phyloP scores from a whole-genome alignment of 2,329 filamentous ascomycete species.

The Lomentospora prolificans region DNA sequence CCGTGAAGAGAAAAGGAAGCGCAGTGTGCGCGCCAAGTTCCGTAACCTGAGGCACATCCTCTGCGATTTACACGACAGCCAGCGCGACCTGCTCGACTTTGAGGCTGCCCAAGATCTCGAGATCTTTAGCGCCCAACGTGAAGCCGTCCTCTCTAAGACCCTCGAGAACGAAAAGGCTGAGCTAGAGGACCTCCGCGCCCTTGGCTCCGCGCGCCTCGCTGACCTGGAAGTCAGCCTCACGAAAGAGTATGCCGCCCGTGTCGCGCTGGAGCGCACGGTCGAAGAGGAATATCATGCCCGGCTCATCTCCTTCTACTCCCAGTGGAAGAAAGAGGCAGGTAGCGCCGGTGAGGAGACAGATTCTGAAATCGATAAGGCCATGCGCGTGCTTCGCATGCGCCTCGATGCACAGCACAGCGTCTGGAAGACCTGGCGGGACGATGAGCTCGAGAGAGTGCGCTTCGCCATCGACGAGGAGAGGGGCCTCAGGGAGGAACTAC shows the following conservation, averaged over 20 bases:
- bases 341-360: conserved; percentile 24
- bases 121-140: conserved; percentile 16
- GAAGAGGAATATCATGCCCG: conserved; percentile 33
- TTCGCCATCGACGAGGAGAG: conserved; percentile 17
- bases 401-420: conserved; percentile 30
- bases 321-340: conserved; percentile 15
- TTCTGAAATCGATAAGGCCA: conserved; percentile 20
- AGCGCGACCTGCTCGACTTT: conserved; percentile 26
- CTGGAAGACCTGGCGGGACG: conserved; percentile 31
- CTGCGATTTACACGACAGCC: conserved; percentile 29
- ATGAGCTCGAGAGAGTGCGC: conserved; percentile 26
- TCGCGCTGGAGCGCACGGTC: conserved; percentile 28
- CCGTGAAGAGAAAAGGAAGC: conserved; percentile 24
- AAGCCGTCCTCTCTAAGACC: conserved; percentile 19
- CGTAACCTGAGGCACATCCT: conserved; percentile 25
- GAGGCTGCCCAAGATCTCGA: conserved; percentile 27
- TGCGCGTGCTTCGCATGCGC: conserved; percentile 24
- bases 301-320: conserved; percentile 17
- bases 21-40: conserved; percentile 26
- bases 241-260: conserved; percentile 30
- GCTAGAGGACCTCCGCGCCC: conserved; percentile 18
- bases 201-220: conserved; percentile 19
- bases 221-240: conserved; percentile 24
- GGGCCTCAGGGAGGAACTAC: conserved; percentile 16
- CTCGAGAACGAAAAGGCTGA: conserved; percentile 23